Conservation (phyloP, 2,329 filamentous ascomycete genomes). For the Exophiala sp. region DNA sequence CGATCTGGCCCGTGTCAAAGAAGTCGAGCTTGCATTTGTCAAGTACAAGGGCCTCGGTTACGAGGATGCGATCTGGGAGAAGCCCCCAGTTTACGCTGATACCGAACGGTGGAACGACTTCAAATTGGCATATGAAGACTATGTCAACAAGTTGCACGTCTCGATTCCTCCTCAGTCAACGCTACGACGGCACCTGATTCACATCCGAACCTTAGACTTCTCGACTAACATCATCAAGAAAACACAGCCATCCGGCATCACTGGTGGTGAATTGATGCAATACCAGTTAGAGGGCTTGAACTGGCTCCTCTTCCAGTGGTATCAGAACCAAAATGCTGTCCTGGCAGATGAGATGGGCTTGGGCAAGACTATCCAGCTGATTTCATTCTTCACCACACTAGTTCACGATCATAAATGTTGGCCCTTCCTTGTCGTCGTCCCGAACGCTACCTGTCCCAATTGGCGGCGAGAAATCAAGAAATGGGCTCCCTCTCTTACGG, state of each 20-base stretch:
- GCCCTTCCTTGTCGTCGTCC: conserved; percentile 89
- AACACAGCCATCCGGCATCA: conserved; percentile 69
- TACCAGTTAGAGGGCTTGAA: conserved; percentile 93
- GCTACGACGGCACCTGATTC: conserved; percentile 65
- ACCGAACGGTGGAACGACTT: conserved; percentile 75
- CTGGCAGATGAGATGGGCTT: conserved; percentile 98
- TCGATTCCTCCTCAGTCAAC: conserved; percentile 51
- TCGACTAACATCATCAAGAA: conserved; percentile 62
- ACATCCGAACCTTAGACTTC: conserved; percentile 66
- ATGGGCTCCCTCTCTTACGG: conserved; percentile 80
- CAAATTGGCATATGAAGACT: conserved; percentile 78
- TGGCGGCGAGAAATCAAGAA: conserved; percentile 95
- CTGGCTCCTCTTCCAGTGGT: conserved; percentile 91
- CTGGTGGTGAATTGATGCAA: conserved; percentile 79
- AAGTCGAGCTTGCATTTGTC: conserved; percentile 71
- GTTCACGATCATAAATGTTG: conserved; percentile 70
- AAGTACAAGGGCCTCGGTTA: conserved; percentile 93
- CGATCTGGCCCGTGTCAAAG: conserved; percentile 67
- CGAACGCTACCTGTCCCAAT: conserved; percentile 94
- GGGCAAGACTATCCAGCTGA: conserved; percentile 93
- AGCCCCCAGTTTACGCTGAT: conserved; percentile 64
- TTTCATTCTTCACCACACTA: conserved; percentile 73
- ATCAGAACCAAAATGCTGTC: conserved; percentile 76
- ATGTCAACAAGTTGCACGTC: conserved; percentile 74
- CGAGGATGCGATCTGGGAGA: conserved; percentile 87